Evolutionary conservation across 2,329 filamentous ascomycete genomes (phyloP).

Genomic region (Fusarium brevicatenulatum): DNA sequence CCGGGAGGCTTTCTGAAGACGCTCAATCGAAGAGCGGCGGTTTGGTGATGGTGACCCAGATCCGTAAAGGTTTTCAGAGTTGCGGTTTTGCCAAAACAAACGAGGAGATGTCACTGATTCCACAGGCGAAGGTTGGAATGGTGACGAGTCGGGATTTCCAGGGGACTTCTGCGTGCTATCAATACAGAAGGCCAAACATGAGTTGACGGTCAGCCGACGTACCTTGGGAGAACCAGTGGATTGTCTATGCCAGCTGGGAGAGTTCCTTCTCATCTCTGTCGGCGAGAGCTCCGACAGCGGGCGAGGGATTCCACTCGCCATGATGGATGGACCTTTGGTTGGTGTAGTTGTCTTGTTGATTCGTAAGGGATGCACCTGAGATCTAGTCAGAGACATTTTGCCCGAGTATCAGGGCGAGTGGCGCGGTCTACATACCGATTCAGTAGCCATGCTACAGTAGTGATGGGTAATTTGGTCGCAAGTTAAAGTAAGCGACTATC

Average conservation of each 20-base stretch:
- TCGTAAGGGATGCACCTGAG: constrained; percentile 79
- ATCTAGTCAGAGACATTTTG: constrained; percentile 39
- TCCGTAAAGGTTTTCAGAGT: constrained; percentile 77
- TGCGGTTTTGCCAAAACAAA: constrained; percentile 88
- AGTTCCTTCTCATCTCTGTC: constrained; percentile 88
- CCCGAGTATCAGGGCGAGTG: constrained; percentile 23
- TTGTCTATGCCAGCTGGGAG: constrained; percentile 89
- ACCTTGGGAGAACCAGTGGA: constrained; percentile 61
- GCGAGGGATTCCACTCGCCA: constrained; percentile 69
- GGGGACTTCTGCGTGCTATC: constrained; percentile 68
- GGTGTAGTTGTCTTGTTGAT: constrained; percentile 74
- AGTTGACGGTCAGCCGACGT: constrained; percentile 26
- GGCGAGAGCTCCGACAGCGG: constrained; percentile 91
- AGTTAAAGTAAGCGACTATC: constrained; percentile 44
- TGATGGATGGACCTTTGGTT: constrained; percentile 70
- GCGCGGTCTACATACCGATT: constrained; percentile 50
- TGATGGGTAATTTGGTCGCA: constrained; percentile 34
- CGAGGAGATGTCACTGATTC: constrained; percentile 77
- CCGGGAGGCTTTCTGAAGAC: constrained; percentile 90
- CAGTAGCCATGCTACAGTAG: constrained; percentile 50
- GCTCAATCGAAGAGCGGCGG: constrained; percentile 92
- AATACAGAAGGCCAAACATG: constrained; percentile 41
- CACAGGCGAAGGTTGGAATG: constrained; percentile 85
- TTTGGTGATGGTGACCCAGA: constrained; percentile 74
- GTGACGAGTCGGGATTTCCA: constrained; percentile 78